phyloP scores from a whole-genome alignment of 352 stramenopile genomes.

The Phytophthora podocarpi region DNA sequence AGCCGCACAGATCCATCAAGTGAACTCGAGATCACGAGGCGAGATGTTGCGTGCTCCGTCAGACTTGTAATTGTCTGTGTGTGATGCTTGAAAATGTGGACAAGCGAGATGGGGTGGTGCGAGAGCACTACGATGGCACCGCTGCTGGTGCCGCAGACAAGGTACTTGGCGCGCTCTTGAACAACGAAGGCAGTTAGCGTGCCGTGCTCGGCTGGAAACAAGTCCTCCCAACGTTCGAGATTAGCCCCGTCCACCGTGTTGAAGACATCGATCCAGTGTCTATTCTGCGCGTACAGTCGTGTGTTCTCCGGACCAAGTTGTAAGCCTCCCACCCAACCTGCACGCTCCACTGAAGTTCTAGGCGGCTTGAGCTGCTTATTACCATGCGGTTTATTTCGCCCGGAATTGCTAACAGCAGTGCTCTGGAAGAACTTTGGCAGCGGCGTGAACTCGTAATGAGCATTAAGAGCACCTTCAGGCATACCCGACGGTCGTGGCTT shows the following conservation, averaged over 20 bases:
- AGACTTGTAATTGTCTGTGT: conserved; percentile 62
- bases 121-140: conserved; percentile 65
- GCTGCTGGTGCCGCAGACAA: conserved; percentile 65
- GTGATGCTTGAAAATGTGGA: conserved; percentile 78
- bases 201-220: conserved; percentile 58
- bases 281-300: conserved; percentile 55
- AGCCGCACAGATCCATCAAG: conserved; percentile 69
- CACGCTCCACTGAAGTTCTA: conserved; percentile 7
- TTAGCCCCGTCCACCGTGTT: conserved; percentile 46
- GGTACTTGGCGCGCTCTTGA: conserved; percentile 69
- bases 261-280: conserved; percentile 62
- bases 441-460: conserved; percentile 62
- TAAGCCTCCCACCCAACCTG: conserved; percentile 55
- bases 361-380: conserved; percentile 20
- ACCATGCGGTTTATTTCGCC: conserved; percentile 13
- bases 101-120: conserved; percentile 54
- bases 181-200: conserved; percentile 69
- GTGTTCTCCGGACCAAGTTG: conserved; percentile 50
- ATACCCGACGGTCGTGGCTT: conserved; percentile 39
- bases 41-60: conserved; percentile 51
- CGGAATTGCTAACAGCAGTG: not conserved
- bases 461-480: conserved; percentile 50
- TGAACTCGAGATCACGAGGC: conserved; percentile 71
- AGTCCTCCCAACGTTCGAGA: conserved; percentile 57
- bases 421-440: conserved; percentile 53